Base-by-base conservation (phyloP, 345 rosid species). In the Lepidium sativum region DNA sequence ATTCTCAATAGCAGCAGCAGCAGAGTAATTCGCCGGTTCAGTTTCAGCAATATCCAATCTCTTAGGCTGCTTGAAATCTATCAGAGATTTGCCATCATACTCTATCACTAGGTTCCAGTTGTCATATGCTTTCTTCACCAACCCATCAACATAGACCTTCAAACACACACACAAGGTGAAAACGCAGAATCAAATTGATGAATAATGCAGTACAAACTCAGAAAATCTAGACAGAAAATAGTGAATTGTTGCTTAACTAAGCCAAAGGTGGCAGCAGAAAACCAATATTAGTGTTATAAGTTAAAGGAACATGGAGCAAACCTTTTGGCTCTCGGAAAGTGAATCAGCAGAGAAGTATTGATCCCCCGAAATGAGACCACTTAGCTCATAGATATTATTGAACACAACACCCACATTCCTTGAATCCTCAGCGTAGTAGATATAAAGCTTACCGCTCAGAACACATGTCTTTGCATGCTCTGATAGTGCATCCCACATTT, bases 401-500 rank as follows among this genome's bases (percentile, higher is more conserved):
- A 94, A 94, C 18, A 86, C 81, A 71, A 83, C 92, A 25, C 95
- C 96, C 29, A 82, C 86, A 64, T 76, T 83, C 70, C 88, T 85
- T 51, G 87, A 76, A 82, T 83, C 95, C 68, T 91, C 99, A 25
- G 97, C 64, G 71, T 91, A 84, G 72, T 83, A 94, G 61, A 94
- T 79, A 74, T 94, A 88, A 61, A 85, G 77, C 81, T 91, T 94
- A 57, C 95, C 83, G 51, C 87, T 64, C 20, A 84, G 85, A 69
- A 75, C 95, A 73, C 99, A 94, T 20, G 99, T 94, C 86, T 94
- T 94, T 8, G 99, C 95, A 45, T 94, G 99, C 56, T 94, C 97
- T 66, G 84, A 54, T 60, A 94, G 86, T 66, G 97, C 95, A 0
- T 94, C 99, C 99, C 99, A 94, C 99, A 94, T 94, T 82, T 84